Evolutionary conservation across 2,329 filamentous ascomycete genomes (phyloP), one percentile per base, ranked within the genome.

Genomic region (Huntiella bhutanensis): DNA sequence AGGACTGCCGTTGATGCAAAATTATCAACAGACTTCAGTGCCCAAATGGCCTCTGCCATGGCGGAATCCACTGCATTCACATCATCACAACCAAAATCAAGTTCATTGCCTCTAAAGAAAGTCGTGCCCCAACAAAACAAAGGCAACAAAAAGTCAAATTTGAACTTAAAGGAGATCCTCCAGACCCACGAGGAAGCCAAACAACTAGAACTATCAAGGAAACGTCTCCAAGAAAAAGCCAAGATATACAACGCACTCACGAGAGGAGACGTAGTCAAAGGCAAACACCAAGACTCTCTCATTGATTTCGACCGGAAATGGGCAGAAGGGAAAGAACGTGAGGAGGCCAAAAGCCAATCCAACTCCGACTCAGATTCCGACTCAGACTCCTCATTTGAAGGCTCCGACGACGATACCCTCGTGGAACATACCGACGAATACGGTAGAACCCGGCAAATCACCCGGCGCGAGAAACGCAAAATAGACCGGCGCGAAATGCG

Each of bases 261-360:
- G 62, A 73, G 82, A 33, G 87, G 88, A n/a, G 80, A 93, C 57
- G 78, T 83, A 60, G 66, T 83, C n/a, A 70, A 71, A 47, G 73
- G 82, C 53, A 73, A 79, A 57, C 66, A 74, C 54, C 65, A 73
- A 37, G 74, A 77, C 54, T 70, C 73, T 17, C 71, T 93, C 19
- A 80, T 98, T 2, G 88, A 98, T 63, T 98, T 98, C 60, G 91
- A 96, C 62, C 71, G 80, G 51, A 98, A 96, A 64, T 96, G 91
- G 87, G 85, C 81, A 0, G 83, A 93, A 57, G 64, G 66, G 17
- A 66, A 77, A 46, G 80, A 58, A 51, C 55, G 59, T 17, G 58
- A 59, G n/a, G 67, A 75, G 35, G 56, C 56, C 37, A 61, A 57
- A 47, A 59, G 59, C 7, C 10, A 3, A 16, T 58, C 41, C 7